A percentile compares a stretch with the other conserved stretches of the same genome.
These are phyloP conservation scores for Coemansia sp. DNA, from an alignment of 371 early-diverging fungal genomes.

Conservation along the genomic window DNA sequence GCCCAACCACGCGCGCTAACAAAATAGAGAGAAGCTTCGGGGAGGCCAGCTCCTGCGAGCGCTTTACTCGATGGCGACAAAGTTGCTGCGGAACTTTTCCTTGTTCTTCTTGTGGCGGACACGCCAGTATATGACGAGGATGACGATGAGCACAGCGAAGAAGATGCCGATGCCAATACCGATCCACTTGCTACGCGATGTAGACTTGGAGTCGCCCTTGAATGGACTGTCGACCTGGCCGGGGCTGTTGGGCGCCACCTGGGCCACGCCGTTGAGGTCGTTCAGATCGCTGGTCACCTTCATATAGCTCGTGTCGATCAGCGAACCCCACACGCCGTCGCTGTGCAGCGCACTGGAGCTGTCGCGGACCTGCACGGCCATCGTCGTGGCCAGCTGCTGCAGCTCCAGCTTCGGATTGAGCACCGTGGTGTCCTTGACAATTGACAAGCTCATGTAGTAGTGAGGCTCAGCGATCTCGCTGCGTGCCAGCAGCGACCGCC, in stretches of 20 bases:
- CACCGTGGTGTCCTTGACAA: constrained; percentile 29
- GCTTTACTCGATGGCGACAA: constrained; percentile 16
- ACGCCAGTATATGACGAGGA: constrained; percentile 29
- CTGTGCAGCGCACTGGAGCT: constrained; percentile 30
- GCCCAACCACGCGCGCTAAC: constrained; percentile 7
- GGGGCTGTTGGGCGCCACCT: constrained; percentile 36
- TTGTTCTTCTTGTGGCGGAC: constrained; percentile 25
- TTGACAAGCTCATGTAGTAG: constrained; percentile 43
- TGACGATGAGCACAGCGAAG: constrained; percentile 24
- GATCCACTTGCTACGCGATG: constrained; percentile 48
- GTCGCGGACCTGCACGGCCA: constrained; percentile 33
- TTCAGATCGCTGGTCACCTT: constrained; percentile 29
- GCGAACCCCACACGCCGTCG: constrained; percentile 30
- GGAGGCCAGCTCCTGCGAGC: background rate
- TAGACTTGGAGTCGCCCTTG: constrained; percentile 24
- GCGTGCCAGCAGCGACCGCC: constrained; percentile 15
- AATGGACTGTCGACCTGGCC: constrained; percentile 44
- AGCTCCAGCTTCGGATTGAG: constrained; percentile 42
- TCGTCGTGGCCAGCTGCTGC: constrained; percentile 30
- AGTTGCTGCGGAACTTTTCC: constrained; percentile 30
- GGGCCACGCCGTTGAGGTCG: constrained; percentile 33
- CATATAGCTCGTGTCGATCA: constrained; percentile 30
- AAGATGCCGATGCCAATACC: constrained; percentile 39
- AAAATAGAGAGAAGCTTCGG: background rate
- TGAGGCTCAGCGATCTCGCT: constrained; percentile 16